These are phyloP conservation scores for Leptomonas seymouri DNA, from an alignment of 208 protist species.

Conservation along the genomic window DNA sequence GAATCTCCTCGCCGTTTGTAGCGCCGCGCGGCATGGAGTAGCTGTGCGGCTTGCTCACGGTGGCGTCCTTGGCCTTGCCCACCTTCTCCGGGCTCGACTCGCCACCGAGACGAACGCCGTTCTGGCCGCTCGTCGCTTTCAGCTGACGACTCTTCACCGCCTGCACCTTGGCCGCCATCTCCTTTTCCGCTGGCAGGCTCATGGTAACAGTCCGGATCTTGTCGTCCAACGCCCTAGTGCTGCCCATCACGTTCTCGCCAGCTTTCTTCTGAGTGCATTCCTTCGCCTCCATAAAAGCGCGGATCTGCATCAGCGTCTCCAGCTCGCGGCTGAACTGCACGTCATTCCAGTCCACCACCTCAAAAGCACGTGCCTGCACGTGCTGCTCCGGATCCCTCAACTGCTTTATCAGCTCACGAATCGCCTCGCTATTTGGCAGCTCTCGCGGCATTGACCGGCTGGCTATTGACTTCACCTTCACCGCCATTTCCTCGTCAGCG, in stretches of 20 bases:
- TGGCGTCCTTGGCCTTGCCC: constrained; percentile 27
- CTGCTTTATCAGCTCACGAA: constrained; percentile 18
- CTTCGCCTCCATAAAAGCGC: constrained; percentile 44
- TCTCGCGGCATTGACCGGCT: constrained; percentile 6
- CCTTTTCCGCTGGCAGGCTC: constrained; percentile 33
- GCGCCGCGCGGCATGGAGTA: constrained; percentile 5
- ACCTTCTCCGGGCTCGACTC: constrained; percentile 6
- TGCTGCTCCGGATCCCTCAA: constrained; percentile 25
- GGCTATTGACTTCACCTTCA: constrained; percentile 18
- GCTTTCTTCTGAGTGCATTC: constrained; percentile 27
- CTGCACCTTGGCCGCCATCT: constrained; percentile 41
- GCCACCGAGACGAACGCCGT: neutral
- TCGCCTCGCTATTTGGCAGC: constrained; percentile 7
- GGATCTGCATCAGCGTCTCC: constrained; percentile 39
- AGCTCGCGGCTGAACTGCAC: constrained; percentile 52
- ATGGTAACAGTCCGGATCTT: constrained; percentile 7
- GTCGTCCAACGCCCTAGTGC: constrained; percentile 32
- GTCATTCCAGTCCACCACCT: constrained; percentile 48
- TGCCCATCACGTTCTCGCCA: constrained; percentile 17
- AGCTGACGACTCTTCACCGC: constrained; percentile 31
- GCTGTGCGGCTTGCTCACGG: constrained; percentile 5
- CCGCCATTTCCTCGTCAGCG: constrained; percentile 35
- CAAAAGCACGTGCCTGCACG: constrained; percentile 32
- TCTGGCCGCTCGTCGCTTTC: constrained; percentile 2
- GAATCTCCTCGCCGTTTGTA: constrained; percentile 39